phyloP scores from a whole-genome alignment of 192 early-diverging fungal genomes.

The Coemansia sp. region DNA sequence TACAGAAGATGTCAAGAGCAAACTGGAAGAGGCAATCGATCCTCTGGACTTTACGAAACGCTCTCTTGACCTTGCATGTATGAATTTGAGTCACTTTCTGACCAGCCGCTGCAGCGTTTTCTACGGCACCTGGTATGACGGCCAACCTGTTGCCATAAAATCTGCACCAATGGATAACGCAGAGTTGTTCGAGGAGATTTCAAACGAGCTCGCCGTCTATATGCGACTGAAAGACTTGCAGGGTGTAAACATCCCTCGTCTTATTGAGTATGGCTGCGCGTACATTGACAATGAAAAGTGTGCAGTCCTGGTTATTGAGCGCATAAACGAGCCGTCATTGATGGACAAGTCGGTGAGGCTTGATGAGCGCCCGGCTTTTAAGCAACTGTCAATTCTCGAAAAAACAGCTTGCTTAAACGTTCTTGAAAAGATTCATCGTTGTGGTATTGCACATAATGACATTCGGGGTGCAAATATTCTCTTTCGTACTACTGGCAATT shows the following conservation, averaged over 20 bases:
- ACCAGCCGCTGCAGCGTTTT: neutral
- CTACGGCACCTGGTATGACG: neutral
- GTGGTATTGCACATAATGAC: neutral
- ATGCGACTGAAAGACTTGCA: neutral
- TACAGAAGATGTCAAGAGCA: neutral
- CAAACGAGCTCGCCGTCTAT: neutral
- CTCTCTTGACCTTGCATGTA: neutral
- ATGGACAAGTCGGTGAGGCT: neutral
- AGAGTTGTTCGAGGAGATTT: neutral
- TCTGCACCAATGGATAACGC: neutral
- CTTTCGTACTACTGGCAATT: neutral
- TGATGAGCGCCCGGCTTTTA: neutral
- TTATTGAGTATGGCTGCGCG: neutral
- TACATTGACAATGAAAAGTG: neutral
- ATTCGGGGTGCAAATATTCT: conserved; percentile 1
- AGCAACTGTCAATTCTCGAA: neutral
- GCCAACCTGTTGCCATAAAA: neutral
- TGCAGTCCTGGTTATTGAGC: neutral
- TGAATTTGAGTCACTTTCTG: neutral
- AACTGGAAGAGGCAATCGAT: neutral
- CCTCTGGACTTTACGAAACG: neutral
- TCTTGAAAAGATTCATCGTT: neutral
- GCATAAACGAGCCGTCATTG: neutral
- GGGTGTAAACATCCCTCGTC: neutral
- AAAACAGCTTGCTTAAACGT: neutral